phyloP scores from a whole-genome alignment of 2,329 filamentous ascomycete species.

The Calonectria fujianensis region DNA sequence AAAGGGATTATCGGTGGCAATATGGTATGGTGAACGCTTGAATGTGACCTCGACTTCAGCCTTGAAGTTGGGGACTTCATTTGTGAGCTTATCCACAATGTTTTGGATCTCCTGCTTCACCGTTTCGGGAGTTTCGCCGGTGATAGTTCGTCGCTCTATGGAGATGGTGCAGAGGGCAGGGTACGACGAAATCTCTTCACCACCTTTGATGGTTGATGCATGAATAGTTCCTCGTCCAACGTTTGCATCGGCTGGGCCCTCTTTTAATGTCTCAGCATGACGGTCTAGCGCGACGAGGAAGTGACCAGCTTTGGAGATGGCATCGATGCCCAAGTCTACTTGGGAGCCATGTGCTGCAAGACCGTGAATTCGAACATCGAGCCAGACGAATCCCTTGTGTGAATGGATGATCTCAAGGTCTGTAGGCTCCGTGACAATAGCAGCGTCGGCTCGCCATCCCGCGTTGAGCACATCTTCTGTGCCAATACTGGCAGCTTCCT shows the following conservation, averaged over 20 bases:
- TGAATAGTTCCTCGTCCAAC: conserved; percentile 66
- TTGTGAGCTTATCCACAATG: conserved; percentile 59
- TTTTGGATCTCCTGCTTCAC: conserved; percentile 62
- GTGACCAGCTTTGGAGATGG: conserved; percentile 68
- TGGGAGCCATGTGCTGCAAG: conserved; percentile 66
- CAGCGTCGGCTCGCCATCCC: conserved; percentile 72
- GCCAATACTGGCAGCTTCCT: conserved; percentile 70
- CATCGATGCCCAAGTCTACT: conserved; percentile 67
- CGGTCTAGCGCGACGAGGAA: conserved; percentile 67
- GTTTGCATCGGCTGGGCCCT: conserved; percentile 54
- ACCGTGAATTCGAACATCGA: conserved; percentile 65
- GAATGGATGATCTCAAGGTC: conserved; percentile 63
- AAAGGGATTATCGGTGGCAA: conserved; percentile 64
- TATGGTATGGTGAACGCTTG: conserved; percentile 64
- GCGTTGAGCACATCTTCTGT: conserved; percentile 69
- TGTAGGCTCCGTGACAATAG: conserved; percentile 70
- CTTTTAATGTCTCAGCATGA: conserved; percentile 60
- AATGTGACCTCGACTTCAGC: conserved; percentile 64
- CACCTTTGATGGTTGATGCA: conserved; percentile 68
- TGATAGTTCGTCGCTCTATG: conserved; percentile 69
- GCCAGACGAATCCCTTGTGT: conserved; percentile 71
- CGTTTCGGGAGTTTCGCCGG: conserved; percentile 62
- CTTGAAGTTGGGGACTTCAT: conserved; percentile 61
- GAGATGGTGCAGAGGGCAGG: conserved; percentile 68
- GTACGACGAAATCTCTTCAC: conserved; percentile 72